These are phyloP conservation scores for Ophiostoma pallidulum DNA, from an alignment of 2,329 filamentous ascomycete species.

Conservation along the genomic window DNA sequence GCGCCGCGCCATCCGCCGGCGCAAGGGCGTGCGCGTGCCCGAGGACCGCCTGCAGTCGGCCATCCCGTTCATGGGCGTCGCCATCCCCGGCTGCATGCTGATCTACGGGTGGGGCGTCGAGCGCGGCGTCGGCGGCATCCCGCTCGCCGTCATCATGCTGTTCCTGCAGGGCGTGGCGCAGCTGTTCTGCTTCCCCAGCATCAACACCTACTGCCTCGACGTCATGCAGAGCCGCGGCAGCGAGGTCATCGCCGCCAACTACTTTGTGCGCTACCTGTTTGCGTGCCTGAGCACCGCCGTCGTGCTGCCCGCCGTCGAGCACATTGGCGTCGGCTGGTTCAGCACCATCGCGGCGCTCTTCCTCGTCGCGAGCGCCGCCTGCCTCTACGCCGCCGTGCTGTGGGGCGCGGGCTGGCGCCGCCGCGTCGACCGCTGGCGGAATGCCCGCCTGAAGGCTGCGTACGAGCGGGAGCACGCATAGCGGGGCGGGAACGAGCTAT, in stretches of 20 bases:
- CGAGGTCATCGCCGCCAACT: conserved; percentile 73
- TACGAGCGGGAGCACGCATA: conserved; percentile 6
- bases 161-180: conserved; percentile 61
- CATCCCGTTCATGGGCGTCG: conserved; percentile 48
- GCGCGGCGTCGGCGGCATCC: conserved; percentile 30
- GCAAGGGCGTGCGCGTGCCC: conserved; percentile 47
- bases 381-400: conserved; percentile 37
- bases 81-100: conserved; percentile 55
- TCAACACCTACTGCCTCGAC: conserved; percentile 71
- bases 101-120: conserved; percentile 54
- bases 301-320: conserved; percentile 63
- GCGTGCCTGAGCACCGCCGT: conserved; percentile 61
- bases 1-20: conserved; percentile 48
- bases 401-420: conserved; percentile 45
- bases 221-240: conserved; percentile 63
- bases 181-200: conserved; percentile 57
- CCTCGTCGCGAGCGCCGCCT: conserved; percentile 35
- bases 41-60: conserved; percentile 60
- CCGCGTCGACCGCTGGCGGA: conserved; percentile 39
- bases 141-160: conserved; percentile 54
- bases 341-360: conserved; percentile 58
- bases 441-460: conserved; percentile 24
- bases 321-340: conserved; percentile 74
- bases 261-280: conserved; percentile 67
- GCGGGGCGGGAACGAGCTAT: no score